Evolutionary conservation across 2,329 filamentous ascomycete genomes (phyloP), one percentile per base, ranked within the genome.

Genomic region (Aspergillus costaricaensis): DNA sequence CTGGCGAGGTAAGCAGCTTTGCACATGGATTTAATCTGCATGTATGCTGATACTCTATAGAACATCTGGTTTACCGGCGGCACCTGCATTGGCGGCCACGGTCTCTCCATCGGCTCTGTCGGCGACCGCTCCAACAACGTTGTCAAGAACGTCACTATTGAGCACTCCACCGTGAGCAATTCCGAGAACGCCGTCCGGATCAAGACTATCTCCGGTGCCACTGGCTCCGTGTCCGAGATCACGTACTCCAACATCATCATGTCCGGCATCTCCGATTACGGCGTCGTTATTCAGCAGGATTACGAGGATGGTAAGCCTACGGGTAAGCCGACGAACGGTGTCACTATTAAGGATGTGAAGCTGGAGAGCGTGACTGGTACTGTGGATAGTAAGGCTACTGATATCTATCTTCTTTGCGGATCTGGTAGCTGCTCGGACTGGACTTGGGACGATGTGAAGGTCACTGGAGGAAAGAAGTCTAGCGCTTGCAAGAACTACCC

Each of bases 211-310:
- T 73, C 62, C 55, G 71, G 72, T 44, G 76, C 74, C 7, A 79
- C 76, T 1, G 77, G 77, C 21, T 55, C 53, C 17, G 53, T 55
- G 1, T 21, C 39, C 7, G 53, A 55, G 70, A 65, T 63, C 1
- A 55, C 53, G 0, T 70, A 79, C 23, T 66, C 70, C 54, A 76
- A 78, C 61, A 83, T 83, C 61, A 72, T 71, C 5, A 67, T 83
- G 48, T 72, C 70, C 36, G 74, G 76, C 54, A 81, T 82, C 61
- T 69, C 73, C 38, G 76, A 77, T 61, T 83, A 83, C 66, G 81
- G 81, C 21, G 81, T 84, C 57, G 80, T 81, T 59, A 75, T 83
- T 43, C 74, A 83, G 71, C 81, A 84, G 71, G 82, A 84, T 67
- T 84, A 83, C 65, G 67, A 81, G 57, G 83, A 83, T 63, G 82